A percentile compares a stretch with the other conserved stretches of the same genome.
These are phyloP conservation scores for Hibiscus tridactylites DNA, from an alignment of 345 rosid species.

Conservation along the genomic window DNA sequence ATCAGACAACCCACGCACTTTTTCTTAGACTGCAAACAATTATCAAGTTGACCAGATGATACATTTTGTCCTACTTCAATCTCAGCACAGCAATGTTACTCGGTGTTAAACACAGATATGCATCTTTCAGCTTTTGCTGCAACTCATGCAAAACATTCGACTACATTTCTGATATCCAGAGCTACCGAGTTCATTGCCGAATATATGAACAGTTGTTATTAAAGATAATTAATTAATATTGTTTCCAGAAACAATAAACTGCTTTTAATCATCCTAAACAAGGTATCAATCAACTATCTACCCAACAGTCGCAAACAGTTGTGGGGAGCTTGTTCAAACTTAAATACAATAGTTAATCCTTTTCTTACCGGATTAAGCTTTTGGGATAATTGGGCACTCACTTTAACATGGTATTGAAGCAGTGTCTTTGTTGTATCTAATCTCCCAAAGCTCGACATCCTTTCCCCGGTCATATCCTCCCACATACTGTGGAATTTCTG, in stretches of 20 bases:
- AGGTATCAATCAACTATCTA: neutral
- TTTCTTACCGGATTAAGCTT: neutral
- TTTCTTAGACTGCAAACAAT: no score
- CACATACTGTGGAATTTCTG: slow-evolving; percentile 49
- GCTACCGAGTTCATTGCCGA: neutral
- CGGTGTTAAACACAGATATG: neutral
- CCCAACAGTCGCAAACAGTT: neutral
- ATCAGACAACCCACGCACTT: no score
- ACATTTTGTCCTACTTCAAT: no score
- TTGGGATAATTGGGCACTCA: neutral
- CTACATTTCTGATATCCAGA: neutral
- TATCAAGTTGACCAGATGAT: no score
- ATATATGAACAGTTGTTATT: neutral
- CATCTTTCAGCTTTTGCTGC: slow-evolving; percentile 2
- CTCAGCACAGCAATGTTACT: no score
- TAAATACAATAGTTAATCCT: neutral
- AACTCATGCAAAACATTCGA: neutral
- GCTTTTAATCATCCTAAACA: neutral
- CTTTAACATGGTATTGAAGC: neutral
- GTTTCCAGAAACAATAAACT: neutral
- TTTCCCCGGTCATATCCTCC: slow-evolving; percentile 55
- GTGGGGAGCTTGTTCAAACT: neutral
- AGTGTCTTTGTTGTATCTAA: slow-evolving; percentile 23
- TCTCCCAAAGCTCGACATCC: slow-evolving; percentile 83
- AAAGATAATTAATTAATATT: neutral